These are phyloP conservation scores for Houttuynia cordata DNA, from an alignment of 164 flowering plant genomes.

Conservation along the genomic window DNA sequence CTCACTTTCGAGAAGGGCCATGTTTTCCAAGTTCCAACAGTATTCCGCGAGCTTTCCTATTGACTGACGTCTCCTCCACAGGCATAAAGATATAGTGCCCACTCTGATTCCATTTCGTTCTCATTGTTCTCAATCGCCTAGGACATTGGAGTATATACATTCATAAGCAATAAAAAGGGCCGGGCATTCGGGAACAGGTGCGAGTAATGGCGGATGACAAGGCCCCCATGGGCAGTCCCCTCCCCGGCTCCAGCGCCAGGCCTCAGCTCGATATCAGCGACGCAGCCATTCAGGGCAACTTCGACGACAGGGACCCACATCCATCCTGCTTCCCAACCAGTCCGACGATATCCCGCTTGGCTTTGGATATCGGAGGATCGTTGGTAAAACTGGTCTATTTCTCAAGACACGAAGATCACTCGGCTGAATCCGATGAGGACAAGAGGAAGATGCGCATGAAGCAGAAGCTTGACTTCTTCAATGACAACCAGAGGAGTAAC, in stretches of 20 bases:
- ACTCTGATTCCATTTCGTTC: no score
- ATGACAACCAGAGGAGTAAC: conserved; percentile 66
- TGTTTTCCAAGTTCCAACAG: no score
- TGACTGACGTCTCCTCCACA: no score
- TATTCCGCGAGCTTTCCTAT: no score
- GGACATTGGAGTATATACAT: no score
- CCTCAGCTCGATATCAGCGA: conserved; percentile 89
- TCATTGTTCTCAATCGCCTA: no score
- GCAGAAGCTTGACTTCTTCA: conserved; percentile 53
- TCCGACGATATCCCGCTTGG: conserved; percentile 94
- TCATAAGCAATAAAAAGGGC: no score
- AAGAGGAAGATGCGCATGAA: conserved; percentile 54
- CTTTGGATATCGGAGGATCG: conserved; percentile 50
- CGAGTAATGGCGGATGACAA: no score
- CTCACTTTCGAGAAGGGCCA: no score
- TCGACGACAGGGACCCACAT: conserved; percentile 81
- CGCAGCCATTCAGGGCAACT: conserved; percentile 89
- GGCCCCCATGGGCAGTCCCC: no score
- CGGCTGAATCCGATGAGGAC: conserved; percentile 40
- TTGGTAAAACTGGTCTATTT: conserved; percentile 90
- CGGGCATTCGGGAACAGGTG: no score
- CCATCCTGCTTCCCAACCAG: conserved; percentile 89
- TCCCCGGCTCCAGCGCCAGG: conserved; percentile 65
- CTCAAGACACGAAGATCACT: conserved; percentile 75
- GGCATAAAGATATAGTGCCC: no score